phyloP scores from a whole-genome alignment of 1,139 yeast genomes.

The Debaryomyces robertsiae region DNA sequence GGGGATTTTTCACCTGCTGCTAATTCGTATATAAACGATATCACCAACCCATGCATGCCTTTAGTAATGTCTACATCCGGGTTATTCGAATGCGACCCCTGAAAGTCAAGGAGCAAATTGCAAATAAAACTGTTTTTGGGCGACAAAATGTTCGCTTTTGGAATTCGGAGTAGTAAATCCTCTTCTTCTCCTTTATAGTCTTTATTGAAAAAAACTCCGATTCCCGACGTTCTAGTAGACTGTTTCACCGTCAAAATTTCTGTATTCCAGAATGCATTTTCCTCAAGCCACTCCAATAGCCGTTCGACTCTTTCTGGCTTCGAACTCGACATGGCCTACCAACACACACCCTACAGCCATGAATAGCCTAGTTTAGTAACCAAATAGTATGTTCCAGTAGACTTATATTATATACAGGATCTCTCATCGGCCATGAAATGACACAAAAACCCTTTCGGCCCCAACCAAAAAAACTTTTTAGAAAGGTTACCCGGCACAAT shows the following conservation, averaged over 20 bases:
- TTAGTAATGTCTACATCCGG: slow-evolving; percentile 35
- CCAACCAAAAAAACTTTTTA: slow-evolving; percentile 2
- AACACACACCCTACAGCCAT: background rate
- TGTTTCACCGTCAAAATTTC: slow-evolving; percentile 45
- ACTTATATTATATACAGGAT: background rate
- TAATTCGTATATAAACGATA: slow-evolving; percentile 74
- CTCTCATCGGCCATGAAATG: background rate
- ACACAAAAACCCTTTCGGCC: slow-evolving; percentile 1
- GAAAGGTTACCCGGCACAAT: slow-evolving; percentile 21
- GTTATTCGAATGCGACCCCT: slow-evolving; percentile 43
- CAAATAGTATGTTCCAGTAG: background rate
- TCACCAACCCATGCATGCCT: slow-evolving; percentile 67
- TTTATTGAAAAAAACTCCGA: slow-evolving; percentile 63
- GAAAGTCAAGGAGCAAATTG: slow-evolving; percentile 63
- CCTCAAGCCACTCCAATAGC: slow-evolving; percentile 45
- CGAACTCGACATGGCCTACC: slow-evolving; percentile 18
- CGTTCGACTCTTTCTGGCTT: slow-evolving; percentile 10
- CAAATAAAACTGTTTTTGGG: slow-evolving; percentile 66
- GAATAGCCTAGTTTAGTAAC: slow-evolving; percentile 3
- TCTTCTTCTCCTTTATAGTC: slow-evolving; percentile 30
- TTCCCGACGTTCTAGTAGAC: slow-evolving; percentile 59
- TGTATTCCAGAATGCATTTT: slow-evolving; percentile 53
- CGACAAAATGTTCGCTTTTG: slow-evolving; percentile 57
- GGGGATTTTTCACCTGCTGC: slow-evolving; percentile 59
- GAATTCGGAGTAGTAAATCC: slow-evolving; percentile 44